Base-by-base conservation (phyloP, 495 filamentous ascomycete genomes). In the Penicillium odoratum region DNA sequence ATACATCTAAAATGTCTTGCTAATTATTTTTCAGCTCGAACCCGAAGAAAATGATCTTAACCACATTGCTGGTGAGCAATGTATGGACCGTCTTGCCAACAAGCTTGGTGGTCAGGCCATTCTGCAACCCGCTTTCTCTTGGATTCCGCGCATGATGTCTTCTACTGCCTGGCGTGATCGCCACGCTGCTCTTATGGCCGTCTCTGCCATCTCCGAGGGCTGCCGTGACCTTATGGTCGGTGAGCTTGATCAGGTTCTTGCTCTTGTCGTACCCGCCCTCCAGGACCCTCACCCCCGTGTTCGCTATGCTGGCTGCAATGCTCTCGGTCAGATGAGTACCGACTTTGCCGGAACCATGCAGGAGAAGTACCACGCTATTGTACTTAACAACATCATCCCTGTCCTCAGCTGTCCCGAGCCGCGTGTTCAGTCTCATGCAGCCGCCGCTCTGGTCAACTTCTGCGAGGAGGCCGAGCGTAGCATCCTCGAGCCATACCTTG, bases 341-440 rank as follows among this genome's bases (percentile, higher is more conserved):
- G 95, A 99, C 72, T 99, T 99, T 70, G 94, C 95, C 31, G 93
- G 92, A 2, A 96, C 90, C 11, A 98, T 99, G 95, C 95, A 99
- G 71, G 88, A 93, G 63, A 93, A 97, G 64, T 96, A 93, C 72
- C 93, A 95, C 65, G 81, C 87, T 46, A 78, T 86, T 40, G 91
- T 97, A 2, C 79, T 99, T 47, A 88, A 84, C 53, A 90, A 90
- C 60, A 96, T 99, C 47, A 92, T 98, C 55, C 93, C 93, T 5
- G 95, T 98, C 0, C 83, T 99, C 13, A 82, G 92, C 63, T 93
- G 92, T 1, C 81, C 89, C 3, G 93, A 98, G 72, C 91, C 93
- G 26, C 87, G 95, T 50, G 95, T 99, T 48, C 94, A 98, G 70
- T 92, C 95, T 3, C 95, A 99, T 66, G 95, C 95, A 33, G 95